Evolutionary conservation across 257 asterid species (phyloP), one percentile per base, ranked within the genome.

Genomic region (Anisodus acutangulus): DNA sequence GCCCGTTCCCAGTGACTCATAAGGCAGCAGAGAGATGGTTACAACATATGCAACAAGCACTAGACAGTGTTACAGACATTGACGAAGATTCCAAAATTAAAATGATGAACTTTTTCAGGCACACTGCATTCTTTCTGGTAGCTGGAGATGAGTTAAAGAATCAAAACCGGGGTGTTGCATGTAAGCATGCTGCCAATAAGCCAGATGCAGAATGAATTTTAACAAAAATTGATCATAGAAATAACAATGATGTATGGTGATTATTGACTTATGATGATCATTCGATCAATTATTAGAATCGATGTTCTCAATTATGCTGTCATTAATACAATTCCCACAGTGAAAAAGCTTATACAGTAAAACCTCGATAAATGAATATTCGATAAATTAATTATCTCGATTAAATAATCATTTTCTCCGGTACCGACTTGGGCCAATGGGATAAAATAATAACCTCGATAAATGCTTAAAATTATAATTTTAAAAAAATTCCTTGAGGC

Each of bases 1-100:
- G 98, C 39, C 99, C 98, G 35, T 96, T 96, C 83, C 95, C 97
- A 0, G 98, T 96, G 76, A 94, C 98, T 64, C 98, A 83, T 85
- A 88, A 76, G 88, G 99, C 99, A 66, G 98, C 98, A 82, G 97
- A 92, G 88, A 91, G 99, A 93, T 94, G 98, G 99, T 80, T 96
- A 86, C 91, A 96, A 88, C 99, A 96, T 89, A 94, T 94, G 99
- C 95, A 92, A 86, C 94, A 88, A 78, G 97, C 98, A 76, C 76
- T 96, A 66, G 97, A 94, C 86, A 85, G 85, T 85, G 87, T 89
- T 62, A 47, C 88, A 8, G 95, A 91, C 79, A 93, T 96, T 69
- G 99, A 94, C 81, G 31, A 88, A 16, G 97, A 90, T 84, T 96
- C 97, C 83, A 94, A 92, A 89, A 92, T 84, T 82, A 93, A 92